These are phyloP conservation scores for Lepidium africanum DNA, from an alignment of 345 rosid genomes.

Conservation along the genomic window DNA sequence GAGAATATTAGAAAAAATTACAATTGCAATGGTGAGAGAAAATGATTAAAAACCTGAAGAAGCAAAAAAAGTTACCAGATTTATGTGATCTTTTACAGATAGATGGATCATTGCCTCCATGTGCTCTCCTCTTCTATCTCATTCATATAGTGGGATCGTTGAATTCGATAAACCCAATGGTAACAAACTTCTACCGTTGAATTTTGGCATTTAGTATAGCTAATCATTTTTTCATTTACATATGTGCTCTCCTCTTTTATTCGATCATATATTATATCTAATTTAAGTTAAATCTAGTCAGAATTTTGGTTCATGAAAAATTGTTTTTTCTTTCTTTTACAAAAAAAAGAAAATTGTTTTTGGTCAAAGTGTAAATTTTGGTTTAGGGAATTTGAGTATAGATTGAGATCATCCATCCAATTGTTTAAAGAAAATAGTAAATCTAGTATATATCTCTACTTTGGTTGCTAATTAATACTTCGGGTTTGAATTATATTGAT, in stretches of 20 bases:
- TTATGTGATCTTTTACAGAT: conserved; percentile 8
- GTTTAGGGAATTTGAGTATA: too few species aligned
- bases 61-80: neutral
- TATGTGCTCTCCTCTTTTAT: too few species aligned
- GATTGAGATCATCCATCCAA: too few species aligned
- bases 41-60: neutral
- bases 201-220: neutral
- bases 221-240: neutral
- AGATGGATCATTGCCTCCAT: conserved; percentile 24
- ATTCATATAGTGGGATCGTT: neutral
- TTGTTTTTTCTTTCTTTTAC: too few species aligned
- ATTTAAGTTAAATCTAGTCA: neutral
- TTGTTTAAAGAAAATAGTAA: too few species aligned
- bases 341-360: too few species aligned
- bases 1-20: neutral
- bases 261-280: neutral
- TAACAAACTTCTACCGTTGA: neutral
- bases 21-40: neutral
- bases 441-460: neutral
- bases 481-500: neutral
- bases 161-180: neutral
- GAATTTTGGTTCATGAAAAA: too few species aligned
- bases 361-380: too few species aligned
- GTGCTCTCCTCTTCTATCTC: conserved; percentile 3
- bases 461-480: neutral